Base-by-base conservation (phyloP, 2,329 filamentous ascomycete genomes). In the Penicillium decumbens region DNA sequence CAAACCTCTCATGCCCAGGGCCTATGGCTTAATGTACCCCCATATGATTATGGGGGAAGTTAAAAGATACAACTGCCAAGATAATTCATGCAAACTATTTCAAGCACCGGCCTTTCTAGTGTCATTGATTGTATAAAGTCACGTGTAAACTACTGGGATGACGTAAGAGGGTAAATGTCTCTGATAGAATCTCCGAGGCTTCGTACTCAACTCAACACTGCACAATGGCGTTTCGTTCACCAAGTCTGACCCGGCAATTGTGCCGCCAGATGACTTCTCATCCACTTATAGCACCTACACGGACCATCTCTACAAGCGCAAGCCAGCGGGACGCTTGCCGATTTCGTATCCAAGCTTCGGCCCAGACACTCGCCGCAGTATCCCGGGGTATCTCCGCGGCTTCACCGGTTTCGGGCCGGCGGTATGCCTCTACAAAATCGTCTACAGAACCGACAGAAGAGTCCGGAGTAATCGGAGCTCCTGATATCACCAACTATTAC, bases 401-500 rank as follows among this genome's bases (percentile, higher is more conserved):
- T 4, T 33, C 39, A 37, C 12, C 40, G 23, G 32, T 29, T 23
- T 30, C 35, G 9, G 43, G 10, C 35, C 50, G 49, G 24, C 60
- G 58, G 9, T 56, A 45, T 48, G 51, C 62, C 18, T 63, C 63
- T 5, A 58, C 59, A 20, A 53, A 53, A 4, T 25, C 50, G 5
- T 47, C 51, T 4, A n/a, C 48, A 7, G 37, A 55, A 29, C 2
- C 52, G 18, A 33, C 41, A 15, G 40, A n/a, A 13, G 42, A 56
- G 30, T 28, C 25, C 33, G 37, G 43, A n/a, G 43, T 61, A n/a
- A 40, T 50, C 24, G 53, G 50, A 30, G 56, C 63, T 27, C 69
- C 69, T 2, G 65, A 73, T 46, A 66, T 70, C 43, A 70, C 68
- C 33, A 89, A 85, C 47, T 82, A 92, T 77, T 97, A 96, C 79